A percentile compares a stretch with the other conserved stretches of the same genome.
Conservation (phyloP, 495 filamentous ascomycete species). For the Aspergillus affinis region DNA sequence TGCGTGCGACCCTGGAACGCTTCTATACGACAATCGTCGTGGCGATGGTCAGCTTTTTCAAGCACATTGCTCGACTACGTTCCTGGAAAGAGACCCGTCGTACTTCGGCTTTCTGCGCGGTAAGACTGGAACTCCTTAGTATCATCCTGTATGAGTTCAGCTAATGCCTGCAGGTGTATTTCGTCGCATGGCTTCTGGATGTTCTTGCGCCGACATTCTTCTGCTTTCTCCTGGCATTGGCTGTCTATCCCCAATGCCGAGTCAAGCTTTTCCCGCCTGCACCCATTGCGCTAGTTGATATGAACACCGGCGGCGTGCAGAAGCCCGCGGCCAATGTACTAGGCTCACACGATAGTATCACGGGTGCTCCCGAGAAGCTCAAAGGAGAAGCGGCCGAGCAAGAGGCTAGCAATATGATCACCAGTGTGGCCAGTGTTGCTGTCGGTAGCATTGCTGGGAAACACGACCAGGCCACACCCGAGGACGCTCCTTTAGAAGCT, state of each 20-base stretch:
- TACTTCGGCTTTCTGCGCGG: constrained; percentile 65
- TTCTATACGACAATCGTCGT: constrained; percentile 82
- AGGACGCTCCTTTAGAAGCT: constrained; percentile 43
- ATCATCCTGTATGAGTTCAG: background rate
- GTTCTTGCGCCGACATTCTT: constrained; percentile 65
- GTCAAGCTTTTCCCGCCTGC: constrained; percentile 71
- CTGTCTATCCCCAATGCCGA: constrained; percentile 65
- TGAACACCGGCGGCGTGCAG: constrained; percentile 59
- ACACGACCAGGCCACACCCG: constrained; percentile 53
- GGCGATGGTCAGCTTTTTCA: constrained; percentile 61
- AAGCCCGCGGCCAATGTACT: constrained; percentile 68
- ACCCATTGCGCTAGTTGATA: constrained; percentile 63
- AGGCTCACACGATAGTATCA: constrained; percentile 75
- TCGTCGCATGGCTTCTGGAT: constrained; percentile 71
- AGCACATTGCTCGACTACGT: constrained; percentile 73
- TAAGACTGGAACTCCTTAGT: constrained; percentile 26
- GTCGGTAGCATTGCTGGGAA: constrained; percentile 76
- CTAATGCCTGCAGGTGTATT: constrained; percentile 57
- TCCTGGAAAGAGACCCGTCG: constrained; percentile 76
- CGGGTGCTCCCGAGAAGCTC: constrained; percentile 79
- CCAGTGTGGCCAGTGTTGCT: constrained; percentile 70
- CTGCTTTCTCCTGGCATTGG: constrained; percentile 58
- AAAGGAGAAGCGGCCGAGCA: constrained; percentile 85
- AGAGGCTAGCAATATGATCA: constrained; percentile 80
- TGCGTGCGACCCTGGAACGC: constrained; percentile 76